Conservation (phyloP, 257 asterid genomes). For the Plectranthus barbatus region DNA sequence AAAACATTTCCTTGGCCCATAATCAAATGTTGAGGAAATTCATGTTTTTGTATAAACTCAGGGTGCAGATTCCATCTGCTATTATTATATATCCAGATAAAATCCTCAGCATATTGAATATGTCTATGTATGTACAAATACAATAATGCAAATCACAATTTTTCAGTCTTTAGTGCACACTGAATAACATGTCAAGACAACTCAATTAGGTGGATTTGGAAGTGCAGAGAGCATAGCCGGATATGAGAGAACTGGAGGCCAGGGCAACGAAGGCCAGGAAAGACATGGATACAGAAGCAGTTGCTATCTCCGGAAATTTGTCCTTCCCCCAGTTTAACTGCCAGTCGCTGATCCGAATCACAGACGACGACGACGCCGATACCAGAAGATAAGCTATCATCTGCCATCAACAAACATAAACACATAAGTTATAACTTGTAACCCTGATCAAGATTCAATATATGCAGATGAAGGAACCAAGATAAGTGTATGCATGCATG, state of each 20-base stretch:
- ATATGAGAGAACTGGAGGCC: slow-evolving; percentile 64
- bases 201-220: slow-evolving; percentile 26
- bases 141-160: neutral
- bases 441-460: neutral
- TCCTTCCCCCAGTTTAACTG: slow-evolving; percentile 76
- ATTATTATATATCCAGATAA: neutral
- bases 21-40: too few relatives aligned
- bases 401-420: slow-evolving; percentile 29
- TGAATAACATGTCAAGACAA: neutral
- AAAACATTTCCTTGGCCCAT: neutral
- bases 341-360: slow-evolving; percentile 74
- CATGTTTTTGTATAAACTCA: neutral
- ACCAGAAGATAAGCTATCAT: slow-evolving; percentile 73
- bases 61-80: neutral
- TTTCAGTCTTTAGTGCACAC: neutral
- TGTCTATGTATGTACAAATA: slow-evolving; percentile 14
- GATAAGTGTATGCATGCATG: neutral
- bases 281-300: slow-evolving; percentile 59
- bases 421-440: too few relatives aligned
- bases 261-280: slow-evolving; percentile 73
- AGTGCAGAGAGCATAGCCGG: slow-evolving; percentile 67
- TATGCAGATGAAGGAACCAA: too few relatives aligned
- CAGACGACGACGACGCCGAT: slow-evolving; percentile 92
- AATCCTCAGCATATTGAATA: neutral
- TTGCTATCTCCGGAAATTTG: slow-evolving; percentile 77